Conservation (phyloP, 2,329 filamentous ascomycete genomes). For the Colletotrichum gloeosporioides region DNA sequence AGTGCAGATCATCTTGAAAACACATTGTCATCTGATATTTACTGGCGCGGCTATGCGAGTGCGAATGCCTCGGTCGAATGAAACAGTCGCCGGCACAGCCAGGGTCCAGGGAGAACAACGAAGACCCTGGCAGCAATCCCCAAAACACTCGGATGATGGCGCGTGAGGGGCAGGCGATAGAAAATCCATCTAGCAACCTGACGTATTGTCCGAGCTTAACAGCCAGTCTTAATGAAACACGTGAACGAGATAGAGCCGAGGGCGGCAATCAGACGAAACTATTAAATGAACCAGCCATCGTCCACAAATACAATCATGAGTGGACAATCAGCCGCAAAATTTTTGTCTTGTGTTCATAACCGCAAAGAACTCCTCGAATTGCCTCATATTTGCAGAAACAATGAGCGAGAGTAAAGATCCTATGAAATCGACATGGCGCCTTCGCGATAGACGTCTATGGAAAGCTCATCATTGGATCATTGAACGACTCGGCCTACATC, state of each 20-base stretch:
- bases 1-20: neutral
- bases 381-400: neutral
- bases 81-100: neutral
- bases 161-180: neutral
- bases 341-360: neutral
- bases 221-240: neutral
- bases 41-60: constrained; percentile 1
- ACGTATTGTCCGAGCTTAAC: constrained; percentile 5
- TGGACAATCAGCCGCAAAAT: fast-evolving
- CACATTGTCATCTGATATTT: neutral
- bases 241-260: constrained; percentile 14
- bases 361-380: neutral
- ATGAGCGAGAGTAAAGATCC: constrained; percentile 32
- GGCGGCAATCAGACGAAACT: neutral
- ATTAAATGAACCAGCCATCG: neutral
- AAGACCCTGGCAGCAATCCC: neutral
- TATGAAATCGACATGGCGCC: constrained; percentile 46
- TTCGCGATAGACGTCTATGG: constrained; percentile 32
- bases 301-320: fast-evolving
- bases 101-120: neutral
- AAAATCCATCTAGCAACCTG: neutral
- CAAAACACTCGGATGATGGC: neutral
- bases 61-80: neutral
- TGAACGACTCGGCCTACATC: constrained; percentile 34
- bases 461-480: constrained; percentile 34